Conservation (phyloP, 2,329 filamentous ascomycete genomes). For the Xylaria sp. region DNA sequence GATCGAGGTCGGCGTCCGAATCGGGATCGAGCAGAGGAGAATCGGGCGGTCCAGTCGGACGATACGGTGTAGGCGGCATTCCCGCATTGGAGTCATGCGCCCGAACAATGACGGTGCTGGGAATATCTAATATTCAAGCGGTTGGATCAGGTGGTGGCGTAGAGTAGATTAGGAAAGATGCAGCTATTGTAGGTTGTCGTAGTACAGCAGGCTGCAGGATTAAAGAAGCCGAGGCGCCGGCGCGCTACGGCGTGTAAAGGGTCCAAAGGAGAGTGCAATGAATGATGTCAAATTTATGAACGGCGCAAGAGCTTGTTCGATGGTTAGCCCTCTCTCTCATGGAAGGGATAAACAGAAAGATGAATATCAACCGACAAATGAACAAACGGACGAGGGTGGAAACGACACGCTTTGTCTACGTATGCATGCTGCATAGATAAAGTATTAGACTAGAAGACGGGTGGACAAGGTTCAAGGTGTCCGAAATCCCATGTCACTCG, state of each 20-base stretch:
- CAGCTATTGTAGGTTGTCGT: not conserved
- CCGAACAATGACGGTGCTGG: constrained; percentile 35
- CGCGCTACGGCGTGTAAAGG: constrained; percentile 5
- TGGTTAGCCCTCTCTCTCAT: not conserved
- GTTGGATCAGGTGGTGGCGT: not conserved
- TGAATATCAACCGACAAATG: not conserved
- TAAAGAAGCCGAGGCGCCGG: not conserved
- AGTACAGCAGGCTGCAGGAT: not conserved
- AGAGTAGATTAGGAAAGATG: constrained; percentile 1
- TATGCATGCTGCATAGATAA: constrained; percentile 1
- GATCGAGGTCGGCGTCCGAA: constrained; percentile 80
- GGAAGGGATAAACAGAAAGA: not conserved
- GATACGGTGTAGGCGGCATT: constrained; percentile 67
- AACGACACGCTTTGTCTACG: constrained; percentile 13
- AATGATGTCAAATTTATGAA: not conserved
- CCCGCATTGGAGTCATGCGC: constrained; percentile 56
- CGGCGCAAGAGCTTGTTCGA: not conserved
- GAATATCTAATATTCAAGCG: not conserved
- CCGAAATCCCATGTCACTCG: constrained; percentile 5
- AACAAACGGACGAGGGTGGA: constrained; percentile 9
- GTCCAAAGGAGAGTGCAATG: not conserved
- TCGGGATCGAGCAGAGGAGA: constrained; percentile 76
- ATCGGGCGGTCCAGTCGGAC: constrained; percentile 70
- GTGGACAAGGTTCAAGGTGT: constrained; percentile 16
- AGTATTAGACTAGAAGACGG: not conserved